Base-by-base conservation (phyloP, 495 filamentous ascomycete genomes). In the Penicillium simplicissimum region DNA sequence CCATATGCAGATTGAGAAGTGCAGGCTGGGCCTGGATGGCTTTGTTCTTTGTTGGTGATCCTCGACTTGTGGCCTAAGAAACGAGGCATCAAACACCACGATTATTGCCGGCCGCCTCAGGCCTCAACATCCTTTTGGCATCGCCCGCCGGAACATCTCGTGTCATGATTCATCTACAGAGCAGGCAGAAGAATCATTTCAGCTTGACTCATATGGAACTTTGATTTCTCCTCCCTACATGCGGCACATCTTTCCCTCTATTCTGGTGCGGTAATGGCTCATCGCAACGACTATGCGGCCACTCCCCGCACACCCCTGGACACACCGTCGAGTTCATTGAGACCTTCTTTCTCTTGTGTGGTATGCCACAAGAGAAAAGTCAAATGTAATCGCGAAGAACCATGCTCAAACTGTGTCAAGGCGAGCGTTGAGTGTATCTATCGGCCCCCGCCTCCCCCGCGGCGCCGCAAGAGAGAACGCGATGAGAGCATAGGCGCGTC, bases 281-380 rank as follows among this genome's bases (percentile, higher is more conserved):
- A 34, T 4, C 7, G 35, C 10, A 17, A 25, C 7, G 19, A 10
- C 3, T 23, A 17, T n/a, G 54, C 48, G 23, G 25, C 45, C 34
- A 37, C 45, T 35, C 15, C 19, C 5, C 37, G 33, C 33, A 43
- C 36, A 11, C 43, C 43, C 25, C 53, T 57, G 53, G 52, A 62
- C 14, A 62, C 37, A 34, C 33, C 60, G 25, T 47, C 67, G 33
- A 47, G 52, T 58, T 31, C 52, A 33, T 47, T 62, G 23, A 69
- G 70, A 38, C 59, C 59, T 9, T 84, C 61, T 9, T 84, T 83
- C 67, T 88, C 86, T 36, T 90, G 87, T 63, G 80, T 87, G 38
- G 69, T 87, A 47, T 90, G 87, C 65, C 83, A 87, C 63, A 84
- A 84, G 60, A 80, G 86, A 52, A 90, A 89, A 71, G 87, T 89